Evolutionary conservation across 345 rosid genomes (phyloP).

Genomic region (Salix exigua): DNA sequence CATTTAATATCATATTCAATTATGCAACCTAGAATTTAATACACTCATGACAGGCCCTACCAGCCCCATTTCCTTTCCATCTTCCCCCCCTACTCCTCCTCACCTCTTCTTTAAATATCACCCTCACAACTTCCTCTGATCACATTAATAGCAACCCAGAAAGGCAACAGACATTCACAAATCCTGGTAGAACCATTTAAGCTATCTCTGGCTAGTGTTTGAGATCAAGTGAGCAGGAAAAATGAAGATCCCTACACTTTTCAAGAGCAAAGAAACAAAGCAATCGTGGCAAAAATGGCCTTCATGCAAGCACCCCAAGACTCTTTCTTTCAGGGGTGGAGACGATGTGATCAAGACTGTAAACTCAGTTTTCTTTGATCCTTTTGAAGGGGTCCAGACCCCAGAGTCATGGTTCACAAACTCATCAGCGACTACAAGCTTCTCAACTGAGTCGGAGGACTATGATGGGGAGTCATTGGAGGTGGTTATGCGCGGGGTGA

Average conservation of each 20-base stretch:
- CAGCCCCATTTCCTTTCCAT: conserved; percentile 2
- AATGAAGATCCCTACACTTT: conserved; percentile 47
- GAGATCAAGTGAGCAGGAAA: conserved; percentile 18
- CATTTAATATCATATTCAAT: conserved; percentile 28
- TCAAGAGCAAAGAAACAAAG: conserved; percentile 30
- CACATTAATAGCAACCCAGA: conserved; percentile 21
- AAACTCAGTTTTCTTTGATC: conserved; percentile 57
- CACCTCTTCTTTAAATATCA: conserved; percentile 30
- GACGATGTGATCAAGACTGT: conserved; percentile 67
- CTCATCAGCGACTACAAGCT: conserved; percentile 38
- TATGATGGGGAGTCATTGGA: conserved; percentile 35
- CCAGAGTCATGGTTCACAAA: conserved; percentile 45
- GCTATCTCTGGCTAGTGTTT: background rate
- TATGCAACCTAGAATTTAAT: conserved; percentile 22
- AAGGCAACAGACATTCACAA: too few species aligned
- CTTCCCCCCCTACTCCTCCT: background rate
- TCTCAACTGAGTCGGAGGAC: conserved; percentile 21
- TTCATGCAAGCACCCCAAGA: conserved; percentile 55
- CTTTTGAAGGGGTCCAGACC: conserved; percentile 21
- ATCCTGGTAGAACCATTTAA: background rate
- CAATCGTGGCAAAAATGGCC: conserved; percentile 43
- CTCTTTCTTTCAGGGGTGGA: conserved; percentile 51
- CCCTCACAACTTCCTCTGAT: conserved; percentile 20
- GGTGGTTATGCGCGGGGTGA: conserved; percentile 47
- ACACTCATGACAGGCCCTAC: conserved; percentile 24